Conservation (phyloP, 2,329 filamentous ascomycete genomes). For the Bipolaris gigantea region DNA sequence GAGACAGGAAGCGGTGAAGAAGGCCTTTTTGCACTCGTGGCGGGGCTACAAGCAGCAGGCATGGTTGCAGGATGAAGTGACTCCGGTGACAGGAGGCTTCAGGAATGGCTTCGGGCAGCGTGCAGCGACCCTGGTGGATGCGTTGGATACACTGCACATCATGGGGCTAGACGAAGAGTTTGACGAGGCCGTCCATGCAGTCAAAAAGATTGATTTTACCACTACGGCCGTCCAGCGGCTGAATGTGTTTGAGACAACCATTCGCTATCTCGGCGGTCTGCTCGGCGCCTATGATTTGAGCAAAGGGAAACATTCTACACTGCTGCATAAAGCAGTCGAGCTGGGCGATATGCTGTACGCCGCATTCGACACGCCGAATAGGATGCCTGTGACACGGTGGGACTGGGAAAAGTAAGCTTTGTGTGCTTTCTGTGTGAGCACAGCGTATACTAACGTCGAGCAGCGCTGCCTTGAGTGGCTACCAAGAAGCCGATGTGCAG, state of each 20-base stretch:
- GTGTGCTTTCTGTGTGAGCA: neutral
- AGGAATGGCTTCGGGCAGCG: slow-evolving; percentile 58
- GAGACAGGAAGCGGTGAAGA: slow-evolving; percentile 41
- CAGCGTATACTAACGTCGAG: slow-evolving; percentile 15
- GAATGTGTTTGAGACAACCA: slow-evolving; percentile 48
- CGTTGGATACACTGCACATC: slow-evolving; percentile 64
- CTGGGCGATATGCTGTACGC: slow-evolving; percentile 50
- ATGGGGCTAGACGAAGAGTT: slow-evolving; percentile 64
- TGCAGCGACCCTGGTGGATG: slow-evolving; percentile 63
- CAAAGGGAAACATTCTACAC: slow-evolving; percentile 37
- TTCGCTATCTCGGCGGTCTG: slow-evolving; percentile 45
- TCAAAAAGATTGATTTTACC: slow-evolving; percentile 59
- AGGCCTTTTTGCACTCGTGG: slow-evolving; percentile 47
- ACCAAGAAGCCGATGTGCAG: slow-evolving; percentile 35
- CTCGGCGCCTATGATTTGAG: slow-evolving; percentile 45
- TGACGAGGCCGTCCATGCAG: slow-evolving; percentile 54
- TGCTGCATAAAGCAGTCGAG: slow-evolving; percentile 47
- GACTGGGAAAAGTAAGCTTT: slow-evolving; percentile 41
- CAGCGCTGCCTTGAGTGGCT: slow-evolving; percentile 34
- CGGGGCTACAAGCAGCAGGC: slow-evolving; percentile 56
- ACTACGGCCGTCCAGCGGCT: slow-evolving; percentile 40
- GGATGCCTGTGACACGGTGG: slow-evolving; percentile 47
- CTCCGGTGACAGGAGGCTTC: slow-evolving; percentile 52
- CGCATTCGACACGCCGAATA: slow-evolving; percentile 50
- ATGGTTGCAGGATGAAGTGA: slow-evolving; percentile 58